Conservation (phyloP, 768 basidiomycete species). For the Boletus sp. region DNA sequence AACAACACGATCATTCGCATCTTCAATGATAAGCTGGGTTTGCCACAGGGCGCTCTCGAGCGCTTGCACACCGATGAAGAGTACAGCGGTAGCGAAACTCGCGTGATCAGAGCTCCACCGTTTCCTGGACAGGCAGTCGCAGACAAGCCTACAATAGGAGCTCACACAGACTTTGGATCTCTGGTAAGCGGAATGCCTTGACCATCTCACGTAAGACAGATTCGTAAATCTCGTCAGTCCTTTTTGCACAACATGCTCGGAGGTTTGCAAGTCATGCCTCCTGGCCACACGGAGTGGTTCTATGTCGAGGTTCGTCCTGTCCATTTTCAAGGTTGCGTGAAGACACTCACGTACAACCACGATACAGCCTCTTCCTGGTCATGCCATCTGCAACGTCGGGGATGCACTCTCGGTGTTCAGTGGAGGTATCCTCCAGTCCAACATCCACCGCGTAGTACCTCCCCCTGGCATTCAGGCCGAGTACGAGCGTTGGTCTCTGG, state of each 20-base stretch:
- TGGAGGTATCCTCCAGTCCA: too few relatives aligned
- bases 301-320: slow-evolving; percentile 51
- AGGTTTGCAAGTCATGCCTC: slow-evolving; percentile 44
- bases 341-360: slow-evolving; percentile 35
- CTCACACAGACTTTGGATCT: slow-evolving; percentile 72
- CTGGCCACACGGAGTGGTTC: slow-evolving; percentile 62
- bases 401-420: slow-evolving; percentile 43
- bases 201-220: not conserved
- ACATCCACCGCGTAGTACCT: slow-evolving; percentile 8
- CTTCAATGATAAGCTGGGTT: slow-evolving; percentile 39
- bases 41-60: slow-evolving; percentile 48
- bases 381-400: slow-evolving; percentile 61
- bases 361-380: slow-evolving; percentile 23
- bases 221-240: slow-evolving; percentile 37
- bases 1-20: slow-evolving; percentile 51
- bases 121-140: slow-evolving; percentile 24
- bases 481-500: slow-evolving; percentile 61
- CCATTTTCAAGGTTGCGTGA: not conserved
- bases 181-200: slow-evolving; percentile 39
- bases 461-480: slow-evolving; percentile 57
- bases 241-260: slow-evolving; percentile 62
- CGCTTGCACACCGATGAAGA: slow-evolving; percentile 44
- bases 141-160: slow-evolving; percentile 48
- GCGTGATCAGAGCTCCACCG: slow-evolving; percentile 51
- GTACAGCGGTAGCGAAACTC: slow-evolving; percentile 55